These are phyloP conservation scores for Prunus mongolica DNA, from an alignment of 306 rosid genomes.

Conservation along the genomic window DNA sequence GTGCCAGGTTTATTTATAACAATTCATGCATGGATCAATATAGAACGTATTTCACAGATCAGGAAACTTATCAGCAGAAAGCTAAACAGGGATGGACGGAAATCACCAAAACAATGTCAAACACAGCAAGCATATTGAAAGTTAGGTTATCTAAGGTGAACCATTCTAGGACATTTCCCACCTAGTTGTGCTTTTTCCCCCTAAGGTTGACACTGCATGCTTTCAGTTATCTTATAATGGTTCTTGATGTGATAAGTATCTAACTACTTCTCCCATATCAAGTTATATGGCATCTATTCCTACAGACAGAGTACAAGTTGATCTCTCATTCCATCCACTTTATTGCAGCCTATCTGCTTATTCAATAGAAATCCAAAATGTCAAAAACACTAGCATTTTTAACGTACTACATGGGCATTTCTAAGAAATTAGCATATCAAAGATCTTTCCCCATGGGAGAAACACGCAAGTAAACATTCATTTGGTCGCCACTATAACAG, in stretches of 20 bases:
- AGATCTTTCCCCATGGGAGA: not conserved
- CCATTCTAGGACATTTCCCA: not conserved
- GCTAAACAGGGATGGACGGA: not conserved
- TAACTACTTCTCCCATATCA: not conserved
- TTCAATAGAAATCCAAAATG: not conserved
- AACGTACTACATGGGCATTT: not conserved
- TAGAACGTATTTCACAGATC: not conserved
- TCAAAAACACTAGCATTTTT: not conserved
- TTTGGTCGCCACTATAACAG: not conserved
- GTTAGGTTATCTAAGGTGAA: not conserved
- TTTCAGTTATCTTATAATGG: not conserved
- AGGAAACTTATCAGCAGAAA: not conserved
- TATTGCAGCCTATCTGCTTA: not conserved
- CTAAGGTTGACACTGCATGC: not conserved
- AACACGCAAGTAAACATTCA: not conserved
- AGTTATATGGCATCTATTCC: not conserved
- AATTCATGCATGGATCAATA: too few relatives aligned
- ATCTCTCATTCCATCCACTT: not conserved
- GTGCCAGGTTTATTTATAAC: not conserved
- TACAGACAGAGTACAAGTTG: not conserved
- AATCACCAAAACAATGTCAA: not conserved
- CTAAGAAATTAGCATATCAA: not conserved
- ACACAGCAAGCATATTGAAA: not conserved
- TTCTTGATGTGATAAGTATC: not conserved
- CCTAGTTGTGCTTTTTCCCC: not conserved